Evolutionary conservation across 2,329 filamentous ascomycete genomes (phyloP).

Genomic region (Alternaria incomplexa): DNA sequence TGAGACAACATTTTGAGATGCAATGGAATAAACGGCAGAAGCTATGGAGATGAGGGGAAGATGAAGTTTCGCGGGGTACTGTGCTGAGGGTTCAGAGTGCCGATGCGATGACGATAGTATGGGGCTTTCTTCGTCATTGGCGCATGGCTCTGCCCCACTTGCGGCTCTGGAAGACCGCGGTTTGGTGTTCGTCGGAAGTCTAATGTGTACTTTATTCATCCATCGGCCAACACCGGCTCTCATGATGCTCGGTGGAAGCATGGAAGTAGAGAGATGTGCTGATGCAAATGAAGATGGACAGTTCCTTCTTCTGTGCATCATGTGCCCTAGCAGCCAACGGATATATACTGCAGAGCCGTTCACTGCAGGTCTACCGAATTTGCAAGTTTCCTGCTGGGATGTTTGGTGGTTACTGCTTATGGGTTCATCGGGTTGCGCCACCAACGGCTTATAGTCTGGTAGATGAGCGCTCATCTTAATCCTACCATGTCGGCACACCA

Average conservation of each 20-base stretch:
- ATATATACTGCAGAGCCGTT: not conserved
- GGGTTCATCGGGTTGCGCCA: not conserved
- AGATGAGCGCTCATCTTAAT: not conserved
- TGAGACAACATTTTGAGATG: conserved; percentile 16
- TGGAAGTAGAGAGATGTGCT: not conserved
- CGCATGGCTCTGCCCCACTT: conserved; percentile 2
- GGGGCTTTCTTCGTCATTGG: conserved; percentile 6
- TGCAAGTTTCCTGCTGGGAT: not conserved
- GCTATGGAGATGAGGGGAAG: not conserved
- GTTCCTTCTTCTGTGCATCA: not conserved
- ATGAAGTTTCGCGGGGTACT: not conserved
- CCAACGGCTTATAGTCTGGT: not conserved
- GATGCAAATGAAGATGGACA: not conserved
- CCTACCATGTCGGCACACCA: not conserved
- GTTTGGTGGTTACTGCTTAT: not conserved
- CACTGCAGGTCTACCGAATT: not conserved
- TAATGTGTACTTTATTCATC: not conserved
- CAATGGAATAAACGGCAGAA: not conserved
- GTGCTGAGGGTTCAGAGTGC: not conserved
- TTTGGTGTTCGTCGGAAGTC: not conserved
- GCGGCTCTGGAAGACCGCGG: not conserved
- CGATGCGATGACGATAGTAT: conserved; percentile 2
- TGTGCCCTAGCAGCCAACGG: not conserved
- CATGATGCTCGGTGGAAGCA: not conserved
- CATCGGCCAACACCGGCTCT: not conserved